Conservation (phyloP, 257 asterid species). For the Plantago major region DNA sequence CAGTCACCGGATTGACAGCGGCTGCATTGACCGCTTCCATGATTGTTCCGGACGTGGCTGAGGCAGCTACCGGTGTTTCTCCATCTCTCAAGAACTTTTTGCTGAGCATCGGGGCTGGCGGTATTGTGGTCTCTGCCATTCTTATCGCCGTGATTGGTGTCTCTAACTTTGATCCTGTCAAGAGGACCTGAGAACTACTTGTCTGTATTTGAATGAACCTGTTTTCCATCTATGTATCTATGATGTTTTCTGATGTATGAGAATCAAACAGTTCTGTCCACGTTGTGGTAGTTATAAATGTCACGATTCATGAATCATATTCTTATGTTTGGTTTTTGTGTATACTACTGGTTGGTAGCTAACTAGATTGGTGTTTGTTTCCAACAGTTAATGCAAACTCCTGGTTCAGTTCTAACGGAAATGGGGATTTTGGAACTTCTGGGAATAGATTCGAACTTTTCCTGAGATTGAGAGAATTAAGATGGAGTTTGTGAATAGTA, state of each 20-base stretch:
- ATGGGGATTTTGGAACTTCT: too few species aligned
- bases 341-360: too few species aligned
- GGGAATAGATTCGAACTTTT: too few species aligned
- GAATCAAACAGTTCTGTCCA: neutral
- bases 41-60: conserved; percentile 66
- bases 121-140: conserved; percentile 57
- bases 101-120: conserved; percentile 82
- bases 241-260: conserved; percentile 23
- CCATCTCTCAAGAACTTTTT: conserved; percentile 86
- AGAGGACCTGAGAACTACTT: conserved; percentile 44
- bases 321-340: neutral
- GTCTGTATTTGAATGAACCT: conserved; percentile 24
- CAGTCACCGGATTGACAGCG: conserved; percentile 64
- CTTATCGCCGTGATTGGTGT: conserved; percentile 65
- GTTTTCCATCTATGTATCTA: conserved; percentile 27
- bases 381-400: too few species aligned
- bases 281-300: neutral
- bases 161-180: conserved; percentile 86
- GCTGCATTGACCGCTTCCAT: conserved; percentile 75
- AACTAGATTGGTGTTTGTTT: too few species aligned
- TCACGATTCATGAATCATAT: neutral
- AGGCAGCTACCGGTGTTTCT: conserved; percentile 62
- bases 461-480: too few species aligned
- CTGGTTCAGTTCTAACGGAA: too few species aligned
- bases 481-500: too few species aligned